Percentiles rank a stretch among this genome's conserved stretches.
phyloP scores from a whole-genome alignment of 2,329 filamentous ascomycete species.

The Ophiosphaerella korrae region DNA sequence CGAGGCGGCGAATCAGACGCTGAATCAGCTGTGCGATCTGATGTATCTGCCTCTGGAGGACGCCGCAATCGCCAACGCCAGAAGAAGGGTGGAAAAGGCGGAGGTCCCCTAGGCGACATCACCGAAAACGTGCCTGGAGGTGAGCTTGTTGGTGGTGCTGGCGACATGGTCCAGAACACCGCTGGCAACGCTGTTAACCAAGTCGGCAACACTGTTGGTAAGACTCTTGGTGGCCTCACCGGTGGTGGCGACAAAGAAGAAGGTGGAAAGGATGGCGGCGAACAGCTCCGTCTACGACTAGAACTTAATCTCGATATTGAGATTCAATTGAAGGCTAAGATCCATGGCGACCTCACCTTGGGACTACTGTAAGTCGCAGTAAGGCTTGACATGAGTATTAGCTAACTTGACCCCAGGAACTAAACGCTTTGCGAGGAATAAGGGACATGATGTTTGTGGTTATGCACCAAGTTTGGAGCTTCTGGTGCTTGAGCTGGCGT shows the following conservation, averaged over 20 bases:
- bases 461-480: slow-evolving; percentile 17
- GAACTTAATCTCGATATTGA: slow-evolving; percentile 68
- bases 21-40: slow-evolving; percentile 60
- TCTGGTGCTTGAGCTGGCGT: slow-evolving; percentile 27
- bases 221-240: slow-evolving; percentile 55
- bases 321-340: slow-evolving; percentile 68
- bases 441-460: slow-evolving; percentile 23
- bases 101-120: slow-evolving; percentile 60
- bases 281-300: slow-evolving; percentile 61
- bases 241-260: slow-evolving; percentile 48
- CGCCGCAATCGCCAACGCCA: slow-evolving; percentile 61
- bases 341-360: slow-evolving; percentile 67
- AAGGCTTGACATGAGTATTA: not conserved
- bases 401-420: slow-evolving; percentile 38
- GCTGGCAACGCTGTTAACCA: slow-evolving; percentile 58
- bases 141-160: slow-evolving; percentile 58
- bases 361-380: slow-evolving; percentile 53
- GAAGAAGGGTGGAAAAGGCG: slow-evolving; percentile 54
- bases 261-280: slow-evolving; percentile 46
- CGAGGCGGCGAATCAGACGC: slow-evolving; percentile 55
- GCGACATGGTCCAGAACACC: slow-evolving; percentile 62
- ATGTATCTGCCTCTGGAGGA: slow-evolving; percentile 59
- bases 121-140: slow-evolving; percentile 60
- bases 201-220: slow-evolving; percentile 49
- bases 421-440: slow-evolving; percentile 22